phyloP scores from a whole-genome alignment of 805 yeast genomes.

The Suhomyces pyralidae region DNA sequence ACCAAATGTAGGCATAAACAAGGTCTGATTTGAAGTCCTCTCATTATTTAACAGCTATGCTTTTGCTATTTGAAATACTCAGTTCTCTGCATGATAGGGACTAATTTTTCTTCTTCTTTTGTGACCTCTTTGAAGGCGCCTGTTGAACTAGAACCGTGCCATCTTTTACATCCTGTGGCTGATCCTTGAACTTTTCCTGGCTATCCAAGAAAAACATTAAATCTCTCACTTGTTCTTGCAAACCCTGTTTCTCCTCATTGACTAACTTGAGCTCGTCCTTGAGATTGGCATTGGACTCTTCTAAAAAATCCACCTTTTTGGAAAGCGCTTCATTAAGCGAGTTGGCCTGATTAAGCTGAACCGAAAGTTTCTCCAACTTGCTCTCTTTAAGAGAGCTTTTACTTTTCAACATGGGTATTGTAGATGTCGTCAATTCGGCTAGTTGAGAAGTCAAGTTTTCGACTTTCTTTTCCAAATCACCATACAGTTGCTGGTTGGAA shows the following conservation, averaged over 20 bases:
- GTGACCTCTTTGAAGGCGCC: slow-evolving; percentile 14
- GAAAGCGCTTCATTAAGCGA: slow-evolving; percentile 40
- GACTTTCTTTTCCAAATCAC: slow-evolving; percentile 28
- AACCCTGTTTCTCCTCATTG: slow-evolving; percentile 42
- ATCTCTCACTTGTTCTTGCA: slow-evolving; percentile 66
- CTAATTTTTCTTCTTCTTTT: slow-evolving; percentile 15
- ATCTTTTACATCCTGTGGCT: slow-evolving; percentile 67
- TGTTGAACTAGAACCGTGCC: slow-evolving; percentile 57
- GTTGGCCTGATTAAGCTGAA: slow-evolving; percentile 31
- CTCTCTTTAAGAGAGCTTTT: slow-evolving; percentile 31
- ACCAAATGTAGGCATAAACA: too few relatives aligned
- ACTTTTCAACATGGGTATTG: slow-evolving; percentile 32
- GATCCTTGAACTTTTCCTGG: slow-evolving; percentile 67
- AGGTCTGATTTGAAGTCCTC: too few relatives aligned
- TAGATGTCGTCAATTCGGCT: slow-evolving; percentile 21
- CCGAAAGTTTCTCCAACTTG: slow-evolving; percentile 24
- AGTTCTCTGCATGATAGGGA: too few relatives aligned
- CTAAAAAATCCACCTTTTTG: slow-evolving; percentile 33
- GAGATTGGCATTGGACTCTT: slow-evolving; percentile 24
- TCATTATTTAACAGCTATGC: too few relatives aligned
- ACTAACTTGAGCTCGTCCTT: slow-evolving; percentile 25
- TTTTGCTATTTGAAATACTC: too few relatives aligned
- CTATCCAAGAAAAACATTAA: slow-evolving; percentile 77
- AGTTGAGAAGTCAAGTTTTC: slow-evolving; percentile 24
- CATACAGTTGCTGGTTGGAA: slow-evolving; percentile 10